Conservation (phyloP, 176 grass and related monocot species). For the Paspalum vaginatum region DNA sequence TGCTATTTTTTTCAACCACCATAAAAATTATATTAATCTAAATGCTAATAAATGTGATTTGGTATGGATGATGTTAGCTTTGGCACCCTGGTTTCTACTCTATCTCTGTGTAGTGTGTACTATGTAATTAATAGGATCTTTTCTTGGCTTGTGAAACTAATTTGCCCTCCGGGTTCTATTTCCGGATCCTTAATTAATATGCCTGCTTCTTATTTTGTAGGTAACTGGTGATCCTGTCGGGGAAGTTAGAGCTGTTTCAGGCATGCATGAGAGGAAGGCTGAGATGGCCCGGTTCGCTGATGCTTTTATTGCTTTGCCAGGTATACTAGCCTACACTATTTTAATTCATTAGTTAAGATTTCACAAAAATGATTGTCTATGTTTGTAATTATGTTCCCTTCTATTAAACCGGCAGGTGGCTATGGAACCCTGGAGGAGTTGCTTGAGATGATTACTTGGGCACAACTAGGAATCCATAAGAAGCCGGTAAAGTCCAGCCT, state of each 20-base stretch:
- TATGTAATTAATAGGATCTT: not conserved
- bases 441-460: conserved; percentile 92
- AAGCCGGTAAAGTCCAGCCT: conserved; percentile 64
- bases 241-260: conserved; percentile 83
- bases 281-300: conserved; percentile 92
- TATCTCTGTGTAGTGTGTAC: no score
- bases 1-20: no score
- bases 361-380: not conserved
- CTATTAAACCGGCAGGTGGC: conserved; percentile 50
- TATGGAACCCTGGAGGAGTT: conserved; percentile 96
- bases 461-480: conserved; percentile 93
- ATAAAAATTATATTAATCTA: no score
- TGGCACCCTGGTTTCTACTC: not conserved
- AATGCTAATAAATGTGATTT: no score
- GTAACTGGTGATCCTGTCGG: conserved; percentile 73
- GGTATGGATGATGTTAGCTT: no score
- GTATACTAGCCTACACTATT: conserved; percentile 30
- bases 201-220: conserved; percentile 43
- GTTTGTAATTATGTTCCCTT: not conserved
- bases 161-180: not conserved
- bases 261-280: conserved; percentile 94
- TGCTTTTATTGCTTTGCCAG: conserved; percentile 95
- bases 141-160: not conserved
- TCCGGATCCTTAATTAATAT: not conserved
- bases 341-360: not conserved